Evolutionary conservation across 2,329 filamentous ascomycete species (phyloP), one percentile per base, ranked within the genome.

Genomic region (Trichophyton rubrum): DNA sequence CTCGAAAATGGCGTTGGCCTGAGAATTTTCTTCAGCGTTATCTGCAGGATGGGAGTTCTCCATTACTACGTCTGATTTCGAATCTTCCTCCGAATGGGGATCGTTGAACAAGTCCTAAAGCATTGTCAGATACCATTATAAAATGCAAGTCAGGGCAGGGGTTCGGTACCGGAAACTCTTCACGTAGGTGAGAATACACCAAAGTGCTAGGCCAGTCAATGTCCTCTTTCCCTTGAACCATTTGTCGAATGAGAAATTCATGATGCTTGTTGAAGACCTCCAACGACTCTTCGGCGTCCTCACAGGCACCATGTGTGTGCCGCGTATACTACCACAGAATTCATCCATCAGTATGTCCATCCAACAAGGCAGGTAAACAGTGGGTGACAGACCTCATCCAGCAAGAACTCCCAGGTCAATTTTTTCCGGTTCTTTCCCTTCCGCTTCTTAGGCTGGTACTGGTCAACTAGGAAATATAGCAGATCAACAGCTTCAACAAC

Each of bases 401-500:
- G 74, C 58, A 76, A 66, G 59, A 70, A 70, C 47, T 73, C 72
- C 45, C 75, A 67, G 45, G 70, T 70, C 1, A 73, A 70, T 59
- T 73, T 71, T 59, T 73, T 71, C 65, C 70, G 66, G 60, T 66
- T 65, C 62, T 66, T 68, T 58, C 68, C 67, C 49, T 68, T 69
- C 59, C 70, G 68, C 43, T 71, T 66, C 65, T 72, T 73, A 64
- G 73, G 75, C 57, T 73, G 69, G 65, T 85, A 79, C 22, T 79
- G 76, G 66, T 86, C 84, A n/a, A 78, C 79, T 56, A 84, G 69
- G 67, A 83, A 85, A 68, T 85, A 85, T 7, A 85, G 72, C 61
- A 84, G 67, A 64, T 82, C 77, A 40, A 86, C 79, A 1, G 81
- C 82, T 68, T 84, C 78, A 1, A 80, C 72, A 74, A 85, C 85